Conservation (phyloP, 2,329 filamentous ascomycete species). For the Massarina eburnea region DNA sequence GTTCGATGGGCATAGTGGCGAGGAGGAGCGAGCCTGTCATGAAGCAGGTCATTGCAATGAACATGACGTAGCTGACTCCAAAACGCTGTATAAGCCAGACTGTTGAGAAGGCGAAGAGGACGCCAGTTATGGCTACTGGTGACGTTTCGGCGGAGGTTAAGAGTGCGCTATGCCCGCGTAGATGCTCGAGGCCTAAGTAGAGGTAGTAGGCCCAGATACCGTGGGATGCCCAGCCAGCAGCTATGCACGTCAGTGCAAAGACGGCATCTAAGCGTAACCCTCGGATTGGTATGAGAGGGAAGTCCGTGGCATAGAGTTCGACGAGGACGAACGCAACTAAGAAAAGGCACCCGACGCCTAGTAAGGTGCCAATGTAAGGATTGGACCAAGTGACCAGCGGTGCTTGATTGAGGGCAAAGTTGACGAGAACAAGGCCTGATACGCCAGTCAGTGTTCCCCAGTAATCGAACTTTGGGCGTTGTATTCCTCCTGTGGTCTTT, state of each 20-base stretch:
- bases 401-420: conserved; percentile 67
- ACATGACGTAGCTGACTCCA: conserved; percentile 26
- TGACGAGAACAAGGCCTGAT: conserved; percentile 61
- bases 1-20: conserved; percentile 40
- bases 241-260: conserved; percentile 59
- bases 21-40: conserved; percentile 40
- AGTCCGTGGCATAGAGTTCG: conserved; percentile 47
- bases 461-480: conserved; percentile 41
- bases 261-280: conserved; percentile 51
- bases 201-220: conserved; percentile 37
- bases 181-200: conserved; percentile 28
- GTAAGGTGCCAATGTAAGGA: conserved; percentile 56
- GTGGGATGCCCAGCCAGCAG: conserved; percentile 41
- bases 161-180: conserved; percentile 25
- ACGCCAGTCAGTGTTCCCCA: conserved; percentile 54
- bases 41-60: conserved; percentile 30
- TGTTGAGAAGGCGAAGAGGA: conserved; percentile 27
- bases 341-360: conserved; percentile 59
- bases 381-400: conserved; percentile 59
- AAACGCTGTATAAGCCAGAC: conserved; percentile 27
- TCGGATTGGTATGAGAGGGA: conserved; percentile 61
- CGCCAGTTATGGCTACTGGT: conserved; percentile 29
- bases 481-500: neutral
- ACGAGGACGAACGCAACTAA: conserved; percentile 57
- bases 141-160: conserved; percentile 24